These are phyloP conservation scores for Sporothrix luriei DNA, from an alignment of 2,329 filamentous ascomycete species.

Conservation along the genomic window DNA sequence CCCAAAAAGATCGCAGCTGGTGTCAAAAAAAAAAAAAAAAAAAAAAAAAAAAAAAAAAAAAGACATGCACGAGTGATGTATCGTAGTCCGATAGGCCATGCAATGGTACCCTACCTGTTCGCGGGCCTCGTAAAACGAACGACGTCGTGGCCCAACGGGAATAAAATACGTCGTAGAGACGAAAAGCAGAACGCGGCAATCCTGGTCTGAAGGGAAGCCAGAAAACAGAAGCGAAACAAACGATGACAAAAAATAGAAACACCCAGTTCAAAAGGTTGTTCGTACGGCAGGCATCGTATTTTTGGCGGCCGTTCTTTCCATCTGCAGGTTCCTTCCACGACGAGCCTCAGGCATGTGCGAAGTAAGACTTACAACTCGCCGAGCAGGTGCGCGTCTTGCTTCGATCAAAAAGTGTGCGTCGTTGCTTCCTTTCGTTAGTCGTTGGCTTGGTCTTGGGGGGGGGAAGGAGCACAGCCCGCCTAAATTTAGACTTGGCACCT, in stretches of 20 bases:
- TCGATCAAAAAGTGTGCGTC: slow-evolving; percentile 10
- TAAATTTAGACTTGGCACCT: slow-evolving; percentile 31
- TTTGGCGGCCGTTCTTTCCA: slow-evolving; percentile 1
- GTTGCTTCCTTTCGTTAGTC: neutral
- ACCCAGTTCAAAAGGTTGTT: neutral
- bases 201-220: neutral
- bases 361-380: neutral
- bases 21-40: neutral
- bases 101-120: slow-evolving; percentile 20
- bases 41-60: neutral
- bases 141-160: neutral
- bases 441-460: neutral
- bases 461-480: slow-evolving; percentile 28
- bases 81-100: slow-evolving; percentile 7
- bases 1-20: slow-evolving; percentile 20
- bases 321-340: neutral
- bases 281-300: slow-evolving; percentile 7
- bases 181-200: neutral
- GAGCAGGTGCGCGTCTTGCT: slow-evolving; percentile 7
- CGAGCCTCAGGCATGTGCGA: neutral
- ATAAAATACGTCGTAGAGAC: too few relatives aligned
- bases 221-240: neutral
- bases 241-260: neutral
- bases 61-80: neutral
- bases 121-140: slow-evolving; percentile 7